Conservation (phyloP, 1,284 basidiomycete genomes). For the Cryptococcus sp. region DNA sequence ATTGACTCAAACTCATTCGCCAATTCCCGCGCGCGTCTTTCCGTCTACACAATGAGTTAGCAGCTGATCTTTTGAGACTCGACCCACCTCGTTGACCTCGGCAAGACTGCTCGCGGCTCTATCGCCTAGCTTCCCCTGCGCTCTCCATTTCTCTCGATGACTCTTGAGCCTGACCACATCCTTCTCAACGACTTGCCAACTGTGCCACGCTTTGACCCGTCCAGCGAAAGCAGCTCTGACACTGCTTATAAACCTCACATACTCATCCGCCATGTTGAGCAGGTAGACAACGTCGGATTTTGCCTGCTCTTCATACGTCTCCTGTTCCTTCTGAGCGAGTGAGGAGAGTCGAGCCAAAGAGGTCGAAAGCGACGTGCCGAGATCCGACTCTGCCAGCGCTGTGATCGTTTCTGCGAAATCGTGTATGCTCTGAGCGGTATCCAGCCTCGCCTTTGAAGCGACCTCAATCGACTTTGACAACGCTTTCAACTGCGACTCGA, state of each 20-base stretch:
- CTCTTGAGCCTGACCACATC: constrained; percentile 72
- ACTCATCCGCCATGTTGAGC: constrained; percentile 81
- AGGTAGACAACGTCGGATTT: constrained; percentile 75
- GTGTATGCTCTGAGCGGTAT: constrained; percentile 65
- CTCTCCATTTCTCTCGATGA: constrained; percentile 76
- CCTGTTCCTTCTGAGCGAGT: constrained; percentile 69
- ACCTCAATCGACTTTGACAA: constrained; percentile 81
- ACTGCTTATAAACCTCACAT: constrained; percentile 83
- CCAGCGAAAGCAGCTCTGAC: constrained; percentile 85
- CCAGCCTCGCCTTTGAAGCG: constrained; percentile 76
- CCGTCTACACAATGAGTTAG: constrained; percentile 66
- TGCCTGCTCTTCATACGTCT: constrained; percentile 68
- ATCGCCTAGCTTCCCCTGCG: constrained; percentile 63
- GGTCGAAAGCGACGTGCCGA: constrained; percentile 69
- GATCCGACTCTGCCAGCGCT: constrained; percentile 70
- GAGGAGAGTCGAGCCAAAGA: constrained; percentile 69
- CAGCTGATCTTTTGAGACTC: neutral
- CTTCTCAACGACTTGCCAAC: constrained; percentile 75
- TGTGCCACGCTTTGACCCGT: constrained; percentile 76
- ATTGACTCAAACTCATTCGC: constrained; percentile 86
- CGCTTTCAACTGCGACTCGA: constrained; percentile 84
- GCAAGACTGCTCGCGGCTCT: constrained; percentile 56
- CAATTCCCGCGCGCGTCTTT: constrained; percentile 74
- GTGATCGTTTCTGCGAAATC: constrained; percentile 71
- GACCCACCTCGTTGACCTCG: constrained; percentile 72